These are phyloP conservation scores for Cyathus olla DNA, from an alignment of 1,284 basidiomycete genomes.

Conservation along the genomic window DNA sequence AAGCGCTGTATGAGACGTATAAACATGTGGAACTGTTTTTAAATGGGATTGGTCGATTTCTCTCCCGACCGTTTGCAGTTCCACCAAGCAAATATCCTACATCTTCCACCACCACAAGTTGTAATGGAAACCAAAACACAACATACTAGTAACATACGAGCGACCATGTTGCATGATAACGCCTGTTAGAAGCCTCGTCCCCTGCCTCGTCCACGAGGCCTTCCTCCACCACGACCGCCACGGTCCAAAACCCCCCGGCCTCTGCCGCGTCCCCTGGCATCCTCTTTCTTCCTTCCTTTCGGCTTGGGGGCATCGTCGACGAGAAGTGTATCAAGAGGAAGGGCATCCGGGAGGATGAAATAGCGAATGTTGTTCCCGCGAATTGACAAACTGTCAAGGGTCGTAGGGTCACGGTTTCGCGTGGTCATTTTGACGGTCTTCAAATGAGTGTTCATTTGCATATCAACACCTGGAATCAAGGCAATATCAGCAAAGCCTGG, in stretches of 20 bases:
- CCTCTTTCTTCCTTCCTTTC: conserved; percentile 88
- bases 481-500: conserved; percentile 3
- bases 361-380: conserved; percentile 95
- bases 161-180: too few species aligned
- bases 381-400: conserved; percentile 90
- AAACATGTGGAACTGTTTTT: too few species aligned
- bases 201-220: conserved; percentile 55
- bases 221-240: conserved; percentile 55
- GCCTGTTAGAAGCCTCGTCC: conserved; percentile 48
- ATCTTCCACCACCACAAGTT: too few species aligned
- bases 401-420: conserved; percentile 86
- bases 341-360: conserved; percentile 95
- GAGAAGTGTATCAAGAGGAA: conserved; percentile 95
- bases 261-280: conserved; percentile 73
- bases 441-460: conserved; percentile 98
- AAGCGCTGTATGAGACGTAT: too few species aligned
- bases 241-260: conserved; percentile 55
- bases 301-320: conserved; percentile 99
- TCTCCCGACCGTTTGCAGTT: too few species aligned
- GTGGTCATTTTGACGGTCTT: conserved; percentile 98
- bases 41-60: too few species aligned
- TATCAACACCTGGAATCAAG: conserved; percentile 81
- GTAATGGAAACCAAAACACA: too few species aligned
- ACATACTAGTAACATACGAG: too few species aligned
- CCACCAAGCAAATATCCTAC: too few species aligned